Evolutionary conservation across 257 asterid genomes (phyloP).

Genomic region (Phtheirospermum japonicum): DNA sequence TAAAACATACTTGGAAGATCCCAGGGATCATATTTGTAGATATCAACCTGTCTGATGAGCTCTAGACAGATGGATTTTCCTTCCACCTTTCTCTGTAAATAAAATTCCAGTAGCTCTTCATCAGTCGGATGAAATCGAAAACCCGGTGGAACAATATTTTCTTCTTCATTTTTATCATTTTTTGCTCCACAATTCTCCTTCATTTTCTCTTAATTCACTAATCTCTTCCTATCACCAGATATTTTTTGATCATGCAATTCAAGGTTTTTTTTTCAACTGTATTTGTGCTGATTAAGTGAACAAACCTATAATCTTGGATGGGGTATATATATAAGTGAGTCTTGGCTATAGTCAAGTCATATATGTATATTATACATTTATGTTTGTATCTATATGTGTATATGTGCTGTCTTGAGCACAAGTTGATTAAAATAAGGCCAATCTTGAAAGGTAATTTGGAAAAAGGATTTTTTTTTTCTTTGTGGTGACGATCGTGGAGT

Average conservation of each 20-base stretch:
- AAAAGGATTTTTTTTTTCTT: not conserved
- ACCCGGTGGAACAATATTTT: constrained; percentile 11
- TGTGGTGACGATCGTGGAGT: not conserved
- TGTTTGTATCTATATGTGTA: no score
- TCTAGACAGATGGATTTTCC: constrained; percentile 15
- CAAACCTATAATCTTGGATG: not conserved
- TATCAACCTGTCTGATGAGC: constrained; percentile 16
- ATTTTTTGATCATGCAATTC: not conserved
- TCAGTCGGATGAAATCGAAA: constrained; percentile 27
- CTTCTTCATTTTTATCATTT: not conserved
- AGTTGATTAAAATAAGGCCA: not conserved
- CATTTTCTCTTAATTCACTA: not conserved
- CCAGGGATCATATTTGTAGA: constrained; percentile 25
- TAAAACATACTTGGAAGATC: constrained; percentile 24
- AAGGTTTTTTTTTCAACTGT: not conserved
- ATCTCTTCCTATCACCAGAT: not conserved
- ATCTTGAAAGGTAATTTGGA: constrained; percentile 3
- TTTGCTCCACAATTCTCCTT: not conserved
- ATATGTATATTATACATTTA: no score
- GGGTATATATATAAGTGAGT: constrained; percentile 1
- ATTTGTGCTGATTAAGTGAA: not conserved
- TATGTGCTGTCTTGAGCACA: no score
- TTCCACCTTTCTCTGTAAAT: constrained; percentile 17
- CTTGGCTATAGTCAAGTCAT: constrained; percentile 15
- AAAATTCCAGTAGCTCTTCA: constrained; percentile 25